Conservation (phyloP, 2,329 filamentous ascomycete species). For the Metarhizium brunneum region DNA sequence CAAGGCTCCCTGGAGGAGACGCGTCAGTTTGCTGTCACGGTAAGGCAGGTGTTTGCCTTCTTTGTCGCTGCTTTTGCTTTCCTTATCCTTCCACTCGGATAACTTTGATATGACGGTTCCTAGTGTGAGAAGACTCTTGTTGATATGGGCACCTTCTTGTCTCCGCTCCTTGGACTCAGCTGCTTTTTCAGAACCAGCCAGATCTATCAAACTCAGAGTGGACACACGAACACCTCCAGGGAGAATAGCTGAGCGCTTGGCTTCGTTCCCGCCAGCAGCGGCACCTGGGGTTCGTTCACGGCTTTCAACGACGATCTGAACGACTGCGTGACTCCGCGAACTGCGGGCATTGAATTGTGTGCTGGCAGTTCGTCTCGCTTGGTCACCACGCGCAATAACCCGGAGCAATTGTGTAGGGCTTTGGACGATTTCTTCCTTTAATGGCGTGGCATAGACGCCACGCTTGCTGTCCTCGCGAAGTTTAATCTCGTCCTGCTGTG, state of each 20-base stretch:
- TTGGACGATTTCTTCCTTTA: conserved; percentile 98
- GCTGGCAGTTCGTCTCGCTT: conserved; percentile 80
- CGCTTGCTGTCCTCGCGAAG: conserved; percentile 91
- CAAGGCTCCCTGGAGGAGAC: conserved; percentile 82
- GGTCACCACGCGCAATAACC: conserved; percentile 90
- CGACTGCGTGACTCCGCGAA: conserved; percentile 94
- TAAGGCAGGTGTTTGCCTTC: conserved; percentile 92
- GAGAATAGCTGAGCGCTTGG: conserved; percentile 58
- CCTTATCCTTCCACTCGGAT: conserved; percentile 82
- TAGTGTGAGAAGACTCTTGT: conserved; percentile 90
- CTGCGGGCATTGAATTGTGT: conserved; percentile 96
- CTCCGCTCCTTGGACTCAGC: conserved; percentile 91
- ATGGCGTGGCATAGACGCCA: conserved; percentile 87
- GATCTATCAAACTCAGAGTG: conserved; percentile 88
- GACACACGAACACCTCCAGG: conserved; percentile 93
- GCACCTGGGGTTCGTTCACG: conserved; percentile 68
- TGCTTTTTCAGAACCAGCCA: conserved; percentile 92
- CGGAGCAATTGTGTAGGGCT: conserved; percentile 90
- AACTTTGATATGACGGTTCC: conserved; percentile 91
- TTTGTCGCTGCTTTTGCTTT: conserved; percentile 62
- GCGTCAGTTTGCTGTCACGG: conserved; percentile 92
- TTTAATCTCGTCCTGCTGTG: conserved; percentile 85
- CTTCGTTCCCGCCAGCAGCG: conserved; percentile 25
- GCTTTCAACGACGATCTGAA: conserved; percentile 97
- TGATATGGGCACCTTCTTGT: conserved; percentile 94